Base-by-base conservation (phyloP, 2,329 filamentous ascomycete genomes). In the Colletotrichum orchidophilum region DNA sequence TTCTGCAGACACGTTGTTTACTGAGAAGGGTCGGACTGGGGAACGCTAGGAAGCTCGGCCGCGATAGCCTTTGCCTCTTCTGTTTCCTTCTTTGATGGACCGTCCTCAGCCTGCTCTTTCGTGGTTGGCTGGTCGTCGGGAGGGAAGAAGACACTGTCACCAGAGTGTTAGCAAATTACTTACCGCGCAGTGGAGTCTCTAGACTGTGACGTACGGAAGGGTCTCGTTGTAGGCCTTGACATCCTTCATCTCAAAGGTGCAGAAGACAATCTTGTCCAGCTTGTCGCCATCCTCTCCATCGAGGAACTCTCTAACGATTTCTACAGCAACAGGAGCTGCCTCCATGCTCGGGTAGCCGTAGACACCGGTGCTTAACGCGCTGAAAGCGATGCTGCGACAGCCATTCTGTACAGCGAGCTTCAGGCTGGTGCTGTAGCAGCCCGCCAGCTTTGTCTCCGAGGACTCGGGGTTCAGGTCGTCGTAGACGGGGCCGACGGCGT, bases 401-500 rank as follows among this genome's bases (percentile, higher is more conserved):
- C 85, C 86, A 64, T 92, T 86, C 62, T 90, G 81, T 0, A 90
- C 90, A 0, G 95, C 95, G n/a, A 97, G 79, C 76, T 92, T 83
- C 69, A 98, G 81, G 75, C 91, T 92, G 52, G 84, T 89, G 8
- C 84, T 84, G 79, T 99, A 99, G 83, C 95, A 91, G 60, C 83
- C 81, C 18, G 79, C 78, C 27, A 92, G 82, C 53, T 92, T 74
- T 78, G 81, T 70, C 83, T 87, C 79, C 63, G 85, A 84, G 12
- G 77, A 80, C 24, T 83, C 75, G 13, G 78, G 77, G 21, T 84
- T 78, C 3, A 80, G 76, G 0, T 76, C 75, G 63, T 83, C 75
- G 81, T 95, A 98, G 33, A 97, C 82, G 0, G 96, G 96, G 0
- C 96, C 96, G 3, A 98, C 96, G 21, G 96, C 90, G 80, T 98